Conservation (phyloP, 129 eudicot genomes). For the Glebionis coronaria region DNA sequence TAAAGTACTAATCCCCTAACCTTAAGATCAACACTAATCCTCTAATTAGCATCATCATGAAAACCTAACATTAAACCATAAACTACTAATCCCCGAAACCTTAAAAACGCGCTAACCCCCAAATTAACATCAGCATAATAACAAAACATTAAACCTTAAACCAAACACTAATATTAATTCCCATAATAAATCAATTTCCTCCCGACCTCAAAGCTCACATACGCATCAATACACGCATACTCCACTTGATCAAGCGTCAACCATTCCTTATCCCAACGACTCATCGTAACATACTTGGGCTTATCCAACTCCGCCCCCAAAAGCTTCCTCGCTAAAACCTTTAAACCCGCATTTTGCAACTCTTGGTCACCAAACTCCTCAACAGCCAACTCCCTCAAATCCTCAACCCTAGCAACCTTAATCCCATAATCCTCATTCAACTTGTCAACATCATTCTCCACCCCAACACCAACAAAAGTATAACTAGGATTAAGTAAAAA, state of each 20-base stretch:
- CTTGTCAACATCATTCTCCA: constrained; percentile 35
- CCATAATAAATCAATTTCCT: constrained; percentile 29
- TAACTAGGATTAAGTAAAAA: constrained; percentile 21
- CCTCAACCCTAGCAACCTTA: constrained; percentile 23
- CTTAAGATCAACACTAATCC: too few species aligned
- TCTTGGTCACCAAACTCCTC: constrained; percentile 12
- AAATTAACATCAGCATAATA: too few species aligned
- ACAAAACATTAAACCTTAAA: too few species aligned
- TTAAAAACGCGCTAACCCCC: too few species aligned
- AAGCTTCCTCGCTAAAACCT: constrained; percentile 28
- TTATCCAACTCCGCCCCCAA: constrained; percentile 45
- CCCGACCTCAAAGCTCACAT: constrained; percentile 57
- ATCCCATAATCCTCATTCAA: constrained; percentile 26
- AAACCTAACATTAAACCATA: too few species aligned
- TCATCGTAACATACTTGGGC: constrained; percentile 44
- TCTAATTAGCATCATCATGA: too few species aligned
- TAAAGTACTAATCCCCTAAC: too few species aligned
- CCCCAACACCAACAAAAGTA: constrained; percentile 38
- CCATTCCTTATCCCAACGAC: constrained; percentile 54
- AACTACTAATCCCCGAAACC: too few species aligned
- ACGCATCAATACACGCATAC: constrained; percentile 78
- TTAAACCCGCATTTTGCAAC: constrained; percentile 40
- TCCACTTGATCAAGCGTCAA: constrained; percentile 39
- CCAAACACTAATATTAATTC: too few species aligned
- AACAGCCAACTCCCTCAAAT: constrained; percentile 41